Evolutionary conservation across 768 basidiomycete species (phyloP).

Genomic region (Trametes cubensis): DNA sequence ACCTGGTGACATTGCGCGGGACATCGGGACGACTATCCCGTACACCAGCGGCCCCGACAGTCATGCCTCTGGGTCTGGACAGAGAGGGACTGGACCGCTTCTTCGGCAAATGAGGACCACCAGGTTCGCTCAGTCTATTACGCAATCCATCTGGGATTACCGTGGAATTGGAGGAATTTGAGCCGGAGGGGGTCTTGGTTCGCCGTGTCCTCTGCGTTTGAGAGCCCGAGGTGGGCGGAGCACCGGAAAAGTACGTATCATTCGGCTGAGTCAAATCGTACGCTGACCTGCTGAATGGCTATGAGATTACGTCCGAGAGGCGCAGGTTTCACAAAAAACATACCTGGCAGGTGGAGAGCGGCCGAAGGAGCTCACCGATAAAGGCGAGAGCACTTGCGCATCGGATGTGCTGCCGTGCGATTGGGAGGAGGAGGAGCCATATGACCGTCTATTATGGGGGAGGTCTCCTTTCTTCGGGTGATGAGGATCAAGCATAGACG

Average conservation of each 20-base stretch:
- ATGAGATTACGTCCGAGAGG: background rate
- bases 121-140: slow-evolving; percentile 20
- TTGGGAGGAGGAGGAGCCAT: slow-evolving; percentile 60
- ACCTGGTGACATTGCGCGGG: slow-evolving; percentile 1
- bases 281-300: slow-evolving; percentile 3
- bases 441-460: slow-evolving; percentile 51
- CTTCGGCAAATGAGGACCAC: background rate
- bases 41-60: slow-evolving; percentile 18
- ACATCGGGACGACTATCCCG: slow-evolving; percentile 13
- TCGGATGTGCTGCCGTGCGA: slow-evolving; percentile 41
- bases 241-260: slow-evolving; percentile 2
- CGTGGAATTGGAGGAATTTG: slow-evolving; percentile 28
- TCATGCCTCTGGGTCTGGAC: slow-evolving; percentile 29
- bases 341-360: slow-evolving; percentile 22
- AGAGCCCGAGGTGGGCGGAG: background rate
- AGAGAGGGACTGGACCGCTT: slow-evolving; percentile 18
- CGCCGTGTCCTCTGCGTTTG: slow-evolving; percentile 17
- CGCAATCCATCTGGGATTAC: slow-evolving; percentile 14
- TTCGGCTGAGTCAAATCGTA: slow-evolving; percentile 18
- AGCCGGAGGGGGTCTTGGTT: slow-evolving; percentile 21
- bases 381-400: slow-evolving; percentile 16
- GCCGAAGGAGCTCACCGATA: slow-evolving; percentile 15
- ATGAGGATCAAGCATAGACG: slow-evolving; percentile 49
- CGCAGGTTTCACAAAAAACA: background rate
- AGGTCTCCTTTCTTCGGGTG: slow-evolving; percentile 42